Evolutionary conservation across 257 asterid species (phyloP).

Genomic region (Thymus mandschuricus): DNA sequence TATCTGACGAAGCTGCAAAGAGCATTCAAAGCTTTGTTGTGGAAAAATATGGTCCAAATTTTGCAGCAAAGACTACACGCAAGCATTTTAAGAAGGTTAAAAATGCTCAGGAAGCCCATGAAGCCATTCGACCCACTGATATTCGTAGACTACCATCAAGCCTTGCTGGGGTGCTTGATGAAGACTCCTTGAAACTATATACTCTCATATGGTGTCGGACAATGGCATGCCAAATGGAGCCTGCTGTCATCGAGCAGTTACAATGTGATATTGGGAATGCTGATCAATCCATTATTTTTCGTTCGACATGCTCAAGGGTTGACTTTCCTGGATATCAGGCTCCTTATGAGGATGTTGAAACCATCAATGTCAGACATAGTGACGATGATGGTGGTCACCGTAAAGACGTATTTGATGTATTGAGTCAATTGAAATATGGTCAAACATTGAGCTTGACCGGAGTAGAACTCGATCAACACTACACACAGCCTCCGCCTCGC

Average conservation of each 20-base stretch:
- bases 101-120: constrained; percentile 98
- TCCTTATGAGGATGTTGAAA: constrained; percentile 69
- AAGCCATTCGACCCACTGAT: constrained; percentile 96
- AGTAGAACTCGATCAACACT: constrained; percentile 65
- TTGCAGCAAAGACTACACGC: constrained; percentile 64
- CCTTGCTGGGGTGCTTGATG: constrained; percentile 77
- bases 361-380: constrained; percentile 32
- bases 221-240: constrained; percentile 93
- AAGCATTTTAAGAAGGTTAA: constrained; percentile 85
- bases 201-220: constrained; percentile 87
- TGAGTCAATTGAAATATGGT: constrained; percentile 60
- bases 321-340: constrained; percentile 74
- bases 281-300: constrained; percentile 61
- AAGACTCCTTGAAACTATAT: constrained; percentile 77
- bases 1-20: constrained; percentile 82
- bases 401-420: constrained; percentile 47
- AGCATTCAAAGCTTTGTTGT: constrained; percentile 64
- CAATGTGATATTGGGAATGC: constrained; percentile 73
- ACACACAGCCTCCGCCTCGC: constrained; percentile 81
- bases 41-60: constrained; percentile 69
- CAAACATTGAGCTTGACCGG: constrained; percentile 55
- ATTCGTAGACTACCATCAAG: constrained; percentile 71
- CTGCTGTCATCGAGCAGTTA: constrained; percentile 66
- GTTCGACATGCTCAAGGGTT: constrained; percentile 67
- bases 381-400: constrained; percentile 47